Conservation (phyloP, 805 yeast genomes). For the Danielia reshetovae region DNA sequence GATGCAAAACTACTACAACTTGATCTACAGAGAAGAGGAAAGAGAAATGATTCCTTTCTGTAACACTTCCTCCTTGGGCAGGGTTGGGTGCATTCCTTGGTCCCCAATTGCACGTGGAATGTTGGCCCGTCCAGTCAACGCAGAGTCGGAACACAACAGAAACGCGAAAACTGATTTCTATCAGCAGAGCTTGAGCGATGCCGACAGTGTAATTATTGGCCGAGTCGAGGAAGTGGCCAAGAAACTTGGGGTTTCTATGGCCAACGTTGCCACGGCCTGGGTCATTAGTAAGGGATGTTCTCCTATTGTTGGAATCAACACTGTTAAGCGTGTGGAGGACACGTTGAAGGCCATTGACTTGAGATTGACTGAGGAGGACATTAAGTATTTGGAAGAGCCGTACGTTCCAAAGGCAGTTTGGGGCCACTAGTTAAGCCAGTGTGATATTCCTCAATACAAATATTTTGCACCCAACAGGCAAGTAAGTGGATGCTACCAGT, state of each 20-base stretch:
- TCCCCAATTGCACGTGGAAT: conserved; percentile 56
- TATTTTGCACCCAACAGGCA: no score
- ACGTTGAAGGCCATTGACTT: conserved; percentile 41
- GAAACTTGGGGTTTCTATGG: conserved; percentile 47
- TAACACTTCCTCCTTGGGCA: conserved; percentile 35
- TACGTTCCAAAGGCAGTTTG: conserved; percentile 19
- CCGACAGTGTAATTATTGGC: conserved; percentile 24
- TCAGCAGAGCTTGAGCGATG: conserved; percentile 6
- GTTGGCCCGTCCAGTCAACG: conserved; percentile 43
- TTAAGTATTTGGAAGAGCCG: conserved; percentile 34
- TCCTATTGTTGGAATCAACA: conserved; percentile 56
- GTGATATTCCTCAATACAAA: no score
- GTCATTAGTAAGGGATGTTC: conserved; percentile 44
- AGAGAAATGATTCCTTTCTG: conserved; percentile 57
- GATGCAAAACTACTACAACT: conserved; percentile 57
- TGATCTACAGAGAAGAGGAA: conserved; percentile 62
- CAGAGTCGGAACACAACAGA: conserved; percentile 4
- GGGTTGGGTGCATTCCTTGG: conserved; percentile 58
- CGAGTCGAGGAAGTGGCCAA: conserved; percentile 56
- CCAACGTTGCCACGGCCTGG: conserved; percentile 54
- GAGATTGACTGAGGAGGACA: conserved; percentile 35
- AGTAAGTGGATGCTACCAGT: no score
- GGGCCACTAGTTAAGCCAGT: no score
- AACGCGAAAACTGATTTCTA: neutral
- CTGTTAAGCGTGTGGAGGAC: conserved; percentile 50